Base-by-base conservation (phyloP, 495 filamentous ascomycete species). In the Parathielavia hyrcaniae region DNA sequence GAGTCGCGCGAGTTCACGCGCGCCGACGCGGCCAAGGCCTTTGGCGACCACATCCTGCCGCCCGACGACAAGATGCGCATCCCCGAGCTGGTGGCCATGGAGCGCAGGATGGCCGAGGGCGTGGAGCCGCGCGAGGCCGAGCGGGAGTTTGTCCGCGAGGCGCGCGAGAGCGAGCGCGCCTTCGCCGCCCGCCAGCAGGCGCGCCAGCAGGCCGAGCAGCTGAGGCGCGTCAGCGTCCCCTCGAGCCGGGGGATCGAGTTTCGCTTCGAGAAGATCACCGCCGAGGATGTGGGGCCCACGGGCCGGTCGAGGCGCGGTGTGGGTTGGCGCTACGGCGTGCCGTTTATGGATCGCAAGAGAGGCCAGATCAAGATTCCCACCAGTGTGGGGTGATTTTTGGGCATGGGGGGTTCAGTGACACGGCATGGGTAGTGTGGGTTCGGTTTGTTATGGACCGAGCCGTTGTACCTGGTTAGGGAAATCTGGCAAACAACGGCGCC, bases 1-100 rank as follows among this genome's bases (percentile, higher is more conserved):
- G 93, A 98, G 72, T 96, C 91, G 17, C 85, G 89, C 20, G 75
- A 85, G 38, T 97, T 96, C 71, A 97, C 88, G 6, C 89, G 95
- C 69, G 80, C 73, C 30, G 92, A 97, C 69, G 95, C 93, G 9
- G 95, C 87, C 39, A 85, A 86, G 61, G 90, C 88, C 40, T 97
- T 98, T 73, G 80, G 79, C 62, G 65, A 73, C 5, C 71, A 64
- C 16, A 81, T 97, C 41, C 83, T 93, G 44, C 86, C 95, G 7
- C 84, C 90, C 8, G 95, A 98, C 62, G 75, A 83, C 47, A 86
- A 89, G 65, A 88, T 97, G 48, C 91, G 91, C 8, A 90, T 96
- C 68, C 90, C 92, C 2, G 87, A 96, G 64, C 76, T 97, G 43
- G 77, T 96, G 19, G 67, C 78, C 34, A 69, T 84, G 53, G 85